These are phyloP conservation scores for Neospora caninum DNA, from an alignment of 169 alveolate genomes.

Conservation along the genomic window DNA sequence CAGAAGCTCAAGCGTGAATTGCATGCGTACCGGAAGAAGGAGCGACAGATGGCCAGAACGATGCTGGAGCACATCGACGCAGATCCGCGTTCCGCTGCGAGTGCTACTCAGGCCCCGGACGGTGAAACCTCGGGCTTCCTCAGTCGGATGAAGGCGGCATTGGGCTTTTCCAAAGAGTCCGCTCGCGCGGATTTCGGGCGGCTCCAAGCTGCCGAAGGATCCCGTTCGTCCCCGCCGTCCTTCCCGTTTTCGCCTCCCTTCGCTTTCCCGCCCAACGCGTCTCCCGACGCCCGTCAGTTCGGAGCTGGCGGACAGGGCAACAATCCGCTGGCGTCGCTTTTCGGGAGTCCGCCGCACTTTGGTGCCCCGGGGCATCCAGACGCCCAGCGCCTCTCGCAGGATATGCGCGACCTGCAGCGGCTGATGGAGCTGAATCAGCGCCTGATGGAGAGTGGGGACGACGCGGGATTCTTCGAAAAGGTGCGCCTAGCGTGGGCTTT, in stretches of 20 bases:
- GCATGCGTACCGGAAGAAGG: conserved; percentile 48
- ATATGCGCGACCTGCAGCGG: conserved; percentile 9
- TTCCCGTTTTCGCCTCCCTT: background rate
- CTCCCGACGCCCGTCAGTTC: background rate
- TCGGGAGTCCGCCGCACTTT: background rate
- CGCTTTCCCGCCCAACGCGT: background rate
- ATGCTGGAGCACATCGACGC: conserved; percentile 53
- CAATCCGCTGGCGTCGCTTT: background rate
- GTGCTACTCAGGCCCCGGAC: background rate
- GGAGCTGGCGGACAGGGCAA: background rate
- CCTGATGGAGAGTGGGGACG: background rate
- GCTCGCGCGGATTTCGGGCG: background rate
- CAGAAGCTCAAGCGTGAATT: conserved; percentile 44
- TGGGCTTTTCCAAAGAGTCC: background rate
- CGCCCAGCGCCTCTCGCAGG: background rate
- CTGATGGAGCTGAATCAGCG: conserved; percentile 30
- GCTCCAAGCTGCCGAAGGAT: background rate
- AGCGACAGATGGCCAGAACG: conserved; percentile 48
- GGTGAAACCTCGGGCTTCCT: background rate
- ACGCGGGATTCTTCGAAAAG: background rate
- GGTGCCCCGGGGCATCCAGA: background rate
- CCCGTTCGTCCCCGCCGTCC: background rate
- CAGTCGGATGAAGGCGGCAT: conserved; percentile 20
- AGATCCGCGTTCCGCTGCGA: conserved; percentile 56
- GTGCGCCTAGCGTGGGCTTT: background rate